These are phyloP conservation scores for Xerocomus nothofagi DNA, from an alignment of 1,284 basidiomycete species.

Conservation along the genomic window DNA sequence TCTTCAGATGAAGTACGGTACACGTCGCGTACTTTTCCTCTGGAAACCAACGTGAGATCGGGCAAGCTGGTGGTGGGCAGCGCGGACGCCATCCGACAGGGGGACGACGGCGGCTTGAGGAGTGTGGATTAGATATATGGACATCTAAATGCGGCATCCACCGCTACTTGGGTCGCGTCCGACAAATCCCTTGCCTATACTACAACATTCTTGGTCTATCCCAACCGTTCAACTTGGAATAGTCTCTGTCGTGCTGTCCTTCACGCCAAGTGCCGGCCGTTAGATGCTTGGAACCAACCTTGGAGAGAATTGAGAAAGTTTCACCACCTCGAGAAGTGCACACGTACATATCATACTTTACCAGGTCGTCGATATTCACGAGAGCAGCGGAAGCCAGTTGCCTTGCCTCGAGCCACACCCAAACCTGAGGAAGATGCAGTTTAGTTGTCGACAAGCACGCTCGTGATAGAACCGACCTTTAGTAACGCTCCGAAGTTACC, in stretches of 20 bases:
- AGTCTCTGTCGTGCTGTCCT: conserved; percentile 12
- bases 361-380: conserved; percentile 74
- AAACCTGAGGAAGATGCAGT: conserved; percentile 52
- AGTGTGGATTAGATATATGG: background rate
- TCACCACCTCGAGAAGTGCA: background rate
- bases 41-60: conserved; percentile 65
- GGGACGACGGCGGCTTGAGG: background rate
- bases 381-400: conserved; percentile 79
- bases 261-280: background rate
- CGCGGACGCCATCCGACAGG: conserved; percentile 32
- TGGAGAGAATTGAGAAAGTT: conserved; percentile 14
- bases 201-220: conserved; percentile 18
- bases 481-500: conserved; percentile 80
- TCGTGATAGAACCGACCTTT: conserved; percentile 55
- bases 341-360: conserved; percentile 75
- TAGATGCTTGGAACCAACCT: conserved; percentile 32
- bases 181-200: conserved; percentile 13
- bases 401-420: conserved; percentile 90
- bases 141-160: conserved; percentile 13
- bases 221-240: conserved; percentile 2
- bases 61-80: conserved; percentile 57
- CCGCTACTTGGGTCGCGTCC: conserved; percentile 5
- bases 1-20: conserved; percentile 71
- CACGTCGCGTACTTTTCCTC: conserved; percentile 93
- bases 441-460: conserved; percentile 1